Evolutionary conservation across 2,329 filamentous ascomycete genomes (phyloP).

Genomic region (Xenoacremonium recifei): DNA sequence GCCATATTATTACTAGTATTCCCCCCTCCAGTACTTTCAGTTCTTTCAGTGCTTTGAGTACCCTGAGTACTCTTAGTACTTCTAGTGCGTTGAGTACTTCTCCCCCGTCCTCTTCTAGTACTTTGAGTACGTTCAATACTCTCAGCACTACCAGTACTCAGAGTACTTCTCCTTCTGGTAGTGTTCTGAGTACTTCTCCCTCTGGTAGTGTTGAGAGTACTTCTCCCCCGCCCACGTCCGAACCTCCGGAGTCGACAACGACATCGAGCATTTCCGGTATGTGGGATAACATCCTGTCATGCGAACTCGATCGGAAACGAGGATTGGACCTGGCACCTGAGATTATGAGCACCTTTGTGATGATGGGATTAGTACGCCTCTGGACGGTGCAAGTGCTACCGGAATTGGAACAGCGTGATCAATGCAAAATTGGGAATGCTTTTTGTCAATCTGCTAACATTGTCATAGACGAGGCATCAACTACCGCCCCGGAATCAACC

Average conservation of each 20-base stretch:
- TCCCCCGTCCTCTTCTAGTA: constrained; percentile 7
- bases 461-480: constrained; percentile 10
- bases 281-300: constrained; percentile 24
- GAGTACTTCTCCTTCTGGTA: too few species aligned
- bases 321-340: constrained; percentile 13
- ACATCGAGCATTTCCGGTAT: constrained; percentile 27
- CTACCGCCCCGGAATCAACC: constrained; percentile 11
- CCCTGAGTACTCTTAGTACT: too few species aligned
- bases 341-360: constrained; percentile 11
- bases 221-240: constrained; percentile 3
- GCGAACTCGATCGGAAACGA: constrained; percentile 8
- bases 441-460: constrained; percentile 11
- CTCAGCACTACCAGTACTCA: too few species aligned
- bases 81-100: too few species aligned
- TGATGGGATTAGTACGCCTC: neutral
- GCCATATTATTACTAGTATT: constrained; percentile 12
- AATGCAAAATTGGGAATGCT: constrained; percentile 2
- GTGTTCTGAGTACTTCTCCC: constrained; percentile 8
- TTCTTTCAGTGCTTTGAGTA: too few species aligned
- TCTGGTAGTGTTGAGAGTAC: neutral
- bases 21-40: too few species aligned
- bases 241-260: constrained; percentile 8
- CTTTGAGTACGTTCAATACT: too few species aligned
- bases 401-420: constrained; percentile 7
- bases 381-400: constrained; percentile 21